These are phyloP conservation scores for Pseudogymnoascus sp. DNA, from an alignment of 2,329 filamentous ascomycete genomes.

Conservation along the genomic window DNA sequence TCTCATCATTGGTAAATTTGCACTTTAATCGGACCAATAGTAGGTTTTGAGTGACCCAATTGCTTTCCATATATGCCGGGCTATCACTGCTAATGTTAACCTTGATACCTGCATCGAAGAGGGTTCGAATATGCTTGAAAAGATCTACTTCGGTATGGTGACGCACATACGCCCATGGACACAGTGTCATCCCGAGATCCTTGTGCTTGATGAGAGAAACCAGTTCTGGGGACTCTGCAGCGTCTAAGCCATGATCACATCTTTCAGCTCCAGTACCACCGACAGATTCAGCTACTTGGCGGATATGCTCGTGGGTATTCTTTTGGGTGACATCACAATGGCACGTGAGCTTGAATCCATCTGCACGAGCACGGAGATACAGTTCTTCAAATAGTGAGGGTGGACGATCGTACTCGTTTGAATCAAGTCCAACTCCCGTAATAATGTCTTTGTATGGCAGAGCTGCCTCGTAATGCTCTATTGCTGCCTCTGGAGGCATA, in stretches of 20 bases:
- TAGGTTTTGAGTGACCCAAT: slow-evolving; percentile 40
- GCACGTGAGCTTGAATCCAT: slow-evolving; percentile 54
- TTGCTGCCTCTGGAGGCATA: slow-evolving; percentile 51
- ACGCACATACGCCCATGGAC: slow-evolving; percentile 64
- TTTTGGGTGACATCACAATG: slow-evolving; percentile 62
- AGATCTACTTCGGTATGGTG: slow-evolving; percentile 31
- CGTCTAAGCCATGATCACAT: slow-evolving; percentile 64
- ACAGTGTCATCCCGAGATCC: slow-evolving; percentile 59
- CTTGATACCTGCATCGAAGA: slow-evolving; percentile 34
- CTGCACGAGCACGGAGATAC: slow-evolving; percentile 45
- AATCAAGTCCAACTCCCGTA: slow-evolving; percentile 58
- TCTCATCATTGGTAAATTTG: slow-evolving; percentile 26
- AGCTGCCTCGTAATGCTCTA: slow-evolving; percentile 37
- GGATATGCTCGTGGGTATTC: slow-evolving; percentile 58
- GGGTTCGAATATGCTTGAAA: slow-evolving; percentile 33
- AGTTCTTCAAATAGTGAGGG: slow-evolving; percentile 53
- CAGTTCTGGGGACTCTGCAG: slow-evolving; percentile 51
- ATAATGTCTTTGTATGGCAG: slow-evolving; percentile 25
- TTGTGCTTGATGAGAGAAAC: slow-evolving; percentile 29
- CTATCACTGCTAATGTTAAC: slow-evolving; percentile 37
- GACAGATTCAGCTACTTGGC: slow-evolving; percentile 40
- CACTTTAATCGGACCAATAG: slow-evolving; percentile 8
- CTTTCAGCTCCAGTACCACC: slow-evolving; percentile 52
- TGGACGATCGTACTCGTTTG: slow-evolving; percentile 47
- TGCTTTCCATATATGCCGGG: slow-evolving; percentile 39